A percentile compares a stretch with the other conserved stretches of the same genome.
Conservation (phyloP, 352 stramenopile genomes). For the Phytophthora sojae region DNA sequence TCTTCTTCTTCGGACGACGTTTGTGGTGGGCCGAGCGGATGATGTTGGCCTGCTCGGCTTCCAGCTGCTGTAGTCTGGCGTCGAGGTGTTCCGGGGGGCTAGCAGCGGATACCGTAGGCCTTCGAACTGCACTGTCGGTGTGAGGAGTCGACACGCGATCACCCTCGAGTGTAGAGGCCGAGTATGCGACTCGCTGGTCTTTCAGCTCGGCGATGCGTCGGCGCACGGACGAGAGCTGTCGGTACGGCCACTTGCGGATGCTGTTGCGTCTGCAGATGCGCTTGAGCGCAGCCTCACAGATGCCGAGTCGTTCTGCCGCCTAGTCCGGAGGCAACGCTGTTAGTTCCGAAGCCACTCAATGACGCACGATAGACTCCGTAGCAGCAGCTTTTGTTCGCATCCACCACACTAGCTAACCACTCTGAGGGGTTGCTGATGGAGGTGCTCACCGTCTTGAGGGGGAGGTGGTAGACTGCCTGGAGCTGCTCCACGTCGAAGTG, state of each 20-base stretch:
- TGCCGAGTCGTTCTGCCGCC: slow-evolving; percentile 61
- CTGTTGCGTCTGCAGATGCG: slow-evolving; percentile 77
- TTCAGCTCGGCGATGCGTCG: slow-evolving; percentile 56
- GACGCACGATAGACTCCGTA: too few relatives aligned
- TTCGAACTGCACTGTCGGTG: too few relatives aligned
- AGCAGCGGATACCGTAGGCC: too few relatives aligned
- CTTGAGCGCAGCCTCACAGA: slow-evolving; percentile 87
- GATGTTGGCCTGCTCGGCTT: slow-evolving; percentile 42
- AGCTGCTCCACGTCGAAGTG: slow-evolving; percentile 69
- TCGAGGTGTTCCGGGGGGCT: slow-evolving; percentile 11
- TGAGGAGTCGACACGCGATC: too few relatives aligned
- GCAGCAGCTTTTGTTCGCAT: neutral
- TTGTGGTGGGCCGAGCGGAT: slow-evolving; percentile 32
- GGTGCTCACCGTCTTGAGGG: slow-evolving; percentile 75
- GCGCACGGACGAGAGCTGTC: slow-evolving; percentile 67
- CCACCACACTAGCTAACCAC: neutral
- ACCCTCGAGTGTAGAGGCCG: neutral
- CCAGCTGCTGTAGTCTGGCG: slow-evolving; percentile 31
- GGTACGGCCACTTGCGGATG: slow-evolving; percentile 81
- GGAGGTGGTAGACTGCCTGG: slow-evolving; percentile 74
- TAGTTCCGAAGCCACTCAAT: slow-evolving; percentile 8
- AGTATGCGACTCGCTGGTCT: neutral
- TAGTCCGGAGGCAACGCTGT: slow-evolving; percentile 37
- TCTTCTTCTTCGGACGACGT: slow-evolving; percentile 1
- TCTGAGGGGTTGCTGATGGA: too few relatives aligned